phyloP scores from a whole-genome alignment of 2,329 filamentous ascomycete species.

The Hymenoscyphus fructigenus region DNA sequence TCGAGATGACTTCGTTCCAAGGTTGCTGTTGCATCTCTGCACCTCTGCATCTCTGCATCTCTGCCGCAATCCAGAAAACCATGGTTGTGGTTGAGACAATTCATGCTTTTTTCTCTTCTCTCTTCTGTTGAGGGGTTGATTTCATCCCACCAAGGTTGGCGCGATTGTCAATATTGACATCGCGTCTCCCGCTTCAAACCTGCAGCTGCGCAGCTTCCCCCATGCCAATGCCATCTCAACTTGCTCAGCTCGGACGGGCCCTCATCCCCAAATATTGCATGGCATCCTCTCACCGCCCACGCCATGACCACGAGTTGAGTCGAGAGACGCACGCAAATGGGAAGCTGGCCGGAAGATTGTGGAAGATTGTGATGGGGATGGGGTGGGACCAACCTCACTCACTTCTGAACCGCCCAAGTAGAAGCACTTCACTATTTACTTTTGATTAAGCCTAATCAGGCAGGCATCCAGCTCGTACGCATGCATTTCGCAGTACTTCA shows the following conservation, averaged over 20 bases:
- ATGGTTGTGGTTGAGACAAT: not conserved
- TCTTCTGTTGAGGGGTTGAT: not conserved
- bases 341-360: not conserved
- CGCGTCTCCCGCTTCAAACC: conserved; percentile 17
- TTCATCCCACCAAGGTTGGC: conserved; percentile 11
- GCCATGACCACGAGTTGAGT: conserved; percentile 1
- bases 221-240: not conserved
- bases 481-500: too few species aligned
- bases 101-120: not conserved
- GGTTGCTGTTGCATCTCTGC: too few species aligned
- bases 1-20: not conserved
- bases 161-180: conserved; percentile 32
- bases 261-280: conserved; percentile 17
- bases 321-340: not conserved
- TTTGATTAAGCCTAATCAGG: too few species aligned
- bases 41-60: too few species aligned
- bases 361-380: conserved; percentile 2
- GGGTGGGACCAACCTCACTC: too few species aligned
- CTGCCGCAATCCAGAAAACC: not conserved
- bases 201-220: not conserved
- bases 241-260: not conserved
- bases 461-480: too few species aligned
- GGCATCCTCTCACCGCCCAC: not conserved
- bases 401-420: too few species aligned
- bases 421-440: too few species aligned